Evolutionary conservation across 1,284 basidiomycete genomes (phyloP), one percentile per base, ranked within the genome.

Genomic region (Rhodotorula sp.): DNA sequence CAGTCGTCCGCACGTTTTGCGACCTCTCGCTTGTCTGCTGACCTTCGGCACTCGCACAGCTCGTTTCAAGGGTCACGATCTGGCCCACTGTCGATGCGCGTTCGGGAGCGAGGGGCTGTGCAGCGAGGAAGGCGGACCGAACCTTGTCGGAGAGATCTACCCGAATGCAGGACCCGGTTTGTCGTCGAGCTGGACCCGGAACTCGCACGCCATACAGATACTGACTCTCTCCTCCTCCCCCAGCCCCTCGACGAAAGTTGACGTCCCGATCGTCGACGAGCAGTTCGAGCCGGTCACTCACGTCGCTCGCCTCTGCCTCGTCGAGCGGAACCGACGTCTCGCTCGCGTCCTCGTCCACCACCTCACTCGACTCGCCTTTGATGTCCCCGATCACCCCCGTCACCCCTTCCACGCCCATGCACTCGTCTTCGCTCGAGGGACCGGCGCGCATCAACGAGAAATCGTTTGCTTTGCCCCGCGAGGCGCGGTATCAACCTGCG

Each of bases 31-130:
- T 21, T 51, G 48, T 39, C 18, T n/a, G 23, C 49, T 52, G 34
- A 60, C 54, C 10, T 18, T 46, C 26, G 20, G 5, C 58, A 54
- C 23, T 8, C 15, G 5, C 14, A 16, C 64, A 72, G 70, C 70
- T 4, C 67, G 70, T 14, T 68, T 68, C 64, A 65, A 65, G 31
- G 67, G 67, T 2, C 70, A 72, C 58, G 70, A 72, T 3, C 43
- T 66, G 14, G n/a, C 64, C 0, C 57, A 66, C 7, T 67, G 65
- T 14, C 59, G 67, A 14, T 72, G 70, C 39, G 59, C 70, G n/a
- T 72, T 72, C 60, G 52, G 65, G 21, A 56, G 67, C n/a, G 70
- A 72, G 10, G 70, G 70, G 15, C 46, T 72, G 15, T 72, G 70
- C 61, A 63, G 60, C n/a, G 70, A 72, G 46, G 70, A 72, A 39